A percentile compares a stretch with the other conserved stretches of the same genome.
These are phyloP conservation scores for Anaeromyces robustus DNA, from an alignment of 192 early-diverging fungal genomes.

Conservation along the genomic window DNA sequence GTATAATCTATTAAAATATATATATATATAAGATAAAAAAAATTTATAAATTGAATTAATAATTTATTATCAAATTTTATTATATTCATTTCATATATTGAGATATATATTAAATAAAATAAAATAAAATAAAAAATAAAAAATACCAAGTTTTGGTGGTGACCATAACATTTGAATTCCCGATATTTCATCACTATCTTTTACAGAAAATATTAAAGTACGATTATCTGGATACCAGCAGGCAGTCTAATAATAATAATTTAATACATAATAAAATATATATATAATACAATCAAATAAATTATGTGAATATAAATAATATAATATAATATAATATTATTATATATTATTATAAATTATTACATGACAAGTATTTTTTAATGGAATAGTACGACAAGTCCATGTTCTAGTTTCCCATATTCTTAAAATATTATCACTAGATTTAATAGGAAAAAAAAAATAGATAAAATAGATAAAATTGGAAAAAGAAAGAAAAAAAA, in stretches of 20 bases:
- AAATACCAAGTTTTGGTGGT: not conserved
- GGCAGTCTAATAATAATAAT: constrained; percentile 15
- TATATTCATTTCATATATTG: too few species aligned
- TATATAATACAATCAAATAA: not conserved
- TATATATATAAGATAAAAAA: too few species aligned
- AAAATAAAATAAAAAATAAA: too few species aligned
- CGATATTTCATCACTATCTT: constrained; percentile 15
- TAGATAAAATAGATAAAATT: too few species aligned
- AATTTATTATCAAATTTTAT: too few species aligned
- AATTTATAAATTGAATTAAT: too few species aligned
- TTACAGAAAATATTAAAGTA: constrained; percentile 33
- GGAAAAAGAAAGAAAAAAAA: too few species aligned
- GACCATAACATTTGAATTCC: not conserved
- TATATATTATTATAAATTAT: not conserved
- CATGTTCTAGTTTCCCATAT: constrained; percentile 35
- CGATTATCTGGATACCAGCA: constrained; percentile 44
- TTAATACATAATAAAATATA: not conserved
- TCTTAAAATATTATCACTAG: constrained; percentile 11
- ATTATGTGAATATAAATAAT: not conserved
- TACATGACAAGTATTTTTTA: constrained; percentile 15
- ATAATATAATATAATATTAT: too few species aligned
- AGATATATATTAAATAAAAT: too few species aligned
- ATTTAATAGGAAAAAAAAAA: too few species aligned
- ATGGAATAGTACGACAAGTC: constrained; percentile 13
- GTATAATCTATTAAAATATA: not conserved